Base-by-base conservation (phyloP, 78 protist species). In the Salpingoeca rosetta region DNA sequence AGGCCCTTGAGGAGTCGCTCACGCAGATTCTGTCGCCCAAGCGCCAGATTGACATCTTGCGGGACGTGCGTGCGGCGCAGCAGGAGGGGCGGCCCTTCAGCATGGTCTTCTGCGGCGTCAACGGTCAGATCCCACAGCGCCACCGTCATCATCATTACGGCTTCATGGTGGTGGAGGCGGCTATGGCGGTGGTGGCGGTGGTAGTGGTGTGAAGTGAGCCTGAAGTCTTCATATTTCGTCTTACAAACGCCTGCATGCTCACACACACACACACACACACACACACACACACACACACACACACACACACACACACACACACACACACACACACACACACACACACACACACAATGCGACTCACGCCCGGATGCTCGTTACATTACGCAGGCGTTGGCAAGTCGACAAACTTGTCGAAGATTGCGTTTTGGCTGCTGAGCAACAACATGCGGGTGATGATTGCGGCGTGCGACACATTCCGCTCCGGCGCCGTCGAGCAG, bases 401-500 rank as follows among this genome's bases (percentile, higher is more conserved):
- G 91, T 86, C 93, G 39, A 97, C 99, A 22, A 88, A 87, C 42
- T 91, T 98, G 35, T 91, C 99, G 41, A 97, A 98, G 91, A 88
- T 90, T 3, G 43, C 72, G 36, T 86, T 77, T 90, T 95, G 96
- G 97, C 91, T 96, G 74, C 80, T 39, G 40, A 92, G 87, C 7
- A 89, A 95, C 83, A 88, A 86, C 22, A 45, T 85, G 73, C 56
- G 57, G 45, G 97, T 97, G 57, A 22, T 96, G 86, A 84, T 99
- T 81, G 99, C 99, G 38, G 99, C 99, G 2, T 96, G 99, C 85
- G 99, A 99, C 91, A 98, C 99, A 3, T 99, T 98, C 96, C 88
- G 99, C 35, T 88, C 98, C 0, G 99, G 99, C 36, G 99, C 99
- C 0, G 95, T 98, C 39, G 99, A 97, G 87, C 99, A 98, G 88